phyloP scores from a whole-genome alignment of 1,139 yeast species.

The Tardiomyces blankii region DNA sequence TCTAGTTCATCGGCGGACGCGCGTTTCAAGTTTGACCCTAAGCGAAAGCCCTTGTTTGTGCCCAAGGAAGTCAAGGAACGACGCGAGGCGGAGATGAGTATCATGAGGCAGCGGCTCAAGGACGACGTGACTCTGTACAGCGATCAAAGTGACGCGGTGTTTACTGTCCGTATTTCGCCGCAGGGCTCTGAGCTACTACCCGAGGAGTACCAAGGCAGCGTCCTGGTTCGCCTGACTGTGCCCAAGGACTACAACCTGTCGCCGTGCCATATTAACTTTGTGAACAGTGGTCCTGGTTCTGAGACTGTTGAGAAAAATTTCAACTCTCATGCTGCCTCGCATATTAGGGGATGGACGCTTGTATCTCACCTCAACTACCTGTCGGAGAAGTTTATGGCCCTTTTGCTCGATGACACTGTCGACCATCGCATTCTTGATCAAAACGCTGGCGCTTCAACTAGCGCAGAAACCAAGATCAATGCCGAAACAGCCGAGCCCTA shows the following conservation, averaged over 20 bases:
- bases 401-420: constrained; percentile 9
- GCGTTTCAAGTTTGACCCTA: background rate
- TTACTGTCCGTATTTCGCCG: no score
- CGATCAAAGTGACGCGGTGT: no score
- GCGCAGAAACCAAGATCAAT: constrained; percentile 1
- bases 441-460: background rate
- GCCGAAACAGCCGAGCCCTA: constrained; percentile 3
- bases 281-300: background rate
- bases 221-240: constrained; percentile 12
- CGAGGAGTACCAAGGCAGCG: background rate
- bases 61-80: background rate
- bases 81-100: background rate
- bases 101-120: background rate
- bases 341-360: constrained; percentile 18
- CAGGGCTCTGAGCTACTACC: no score
- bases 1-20: background rate
- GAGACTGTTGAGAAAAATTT: constrained; percentile 20
- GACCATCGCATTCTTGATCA: constrained; percentile 5
- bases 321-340: constrained; percentile 16
- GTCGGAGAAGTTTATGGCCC: constrained; percentile 14
- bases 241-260: constrained; percentile 14
- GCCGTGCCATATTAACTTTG: constrained; percentile 6
- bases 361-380: constrained; percentile 22
- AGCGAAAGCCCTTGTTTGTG: background rate
- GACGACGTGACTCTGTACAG: no score